These are phyloP conservation scores for Corynespora cassiicola DNA, from an alignment of 2,329 filamentous ascomycete species.

Conservation along the genomic window DNA sequence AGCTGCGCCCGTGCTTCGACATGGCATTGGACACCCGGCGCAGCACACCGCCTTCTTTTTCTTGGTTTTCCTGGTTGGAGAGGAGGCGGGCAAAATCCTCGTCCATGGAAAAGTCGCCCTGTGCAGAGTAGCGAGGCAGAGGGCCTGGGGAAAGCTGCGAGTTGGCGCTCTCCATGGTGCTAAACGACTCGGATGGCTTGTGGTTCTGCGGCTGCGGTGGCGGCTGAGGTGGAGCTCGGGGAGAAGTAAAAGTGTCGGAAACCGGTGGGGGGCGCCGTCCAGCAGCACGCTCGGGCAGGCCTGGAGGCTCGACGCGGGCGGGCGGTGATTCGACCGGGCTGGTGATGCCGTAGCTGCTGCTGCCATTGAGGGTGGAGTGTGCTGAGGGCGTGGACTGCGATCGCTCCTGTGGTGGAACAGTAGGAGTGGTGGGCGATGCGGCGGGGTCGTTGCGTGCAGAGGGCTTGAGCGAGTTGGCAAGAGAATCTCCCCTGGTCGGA, in stretches of 20 bases:
- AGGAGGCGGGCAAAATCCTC: constrained; percentile 93
- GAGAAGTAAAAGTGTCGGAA: constrained; percentile 52
- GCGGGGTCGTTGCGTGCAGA: constrained; percentile 64
- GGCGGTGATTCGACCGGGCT: constrained; percentile 52
- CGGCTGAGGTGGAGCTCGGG: constrained; percentile 52
- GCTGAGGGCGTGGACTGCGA: constrained; percentile 42
- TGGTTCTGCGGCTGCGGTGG: constrained; percentile 48
- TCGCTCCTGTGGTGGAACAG: constrained; percentile 45
- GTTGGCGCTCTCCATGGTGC: constrained; percentile 47
- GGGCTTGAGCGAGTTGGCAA: constrained; percentile 55
- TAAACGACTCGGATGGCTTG: constrained; percentile 52
- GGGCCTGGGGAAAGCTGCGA: constrained; percentile 28
- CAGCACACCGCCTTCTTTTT: constrained; percentile 62
- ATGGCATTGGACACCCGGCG: constrained; percentile 92
- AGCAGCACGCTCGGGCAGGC: constrained; percentile 54
- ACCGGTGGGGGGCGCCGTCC: constrained; percentile 49
- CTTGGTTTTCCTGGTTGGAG: constrained; percentile 71
- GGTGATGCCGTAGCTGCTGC: constrained; percentile 50
- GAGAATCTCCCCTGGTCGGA: constrained; percentile 67
- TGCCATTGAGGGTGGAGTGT: constrained; percentile 46
- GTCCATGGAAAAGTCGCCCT: constrained; percentile 90
- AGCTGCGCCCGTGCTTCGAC: constrained; percentile 82
- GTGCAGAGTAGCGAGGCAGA: constrained; percentile 67
- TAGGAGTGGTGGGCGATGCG: constrained; percentile 50
- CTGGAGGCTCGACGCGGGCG: constrained; percentile 49